These are phyloP conservation scores for Ramichloridium luteum DNA, from an alignment of 2,329 filamentous ascomycete genomes.

Conservation along the genomic window DNA sequence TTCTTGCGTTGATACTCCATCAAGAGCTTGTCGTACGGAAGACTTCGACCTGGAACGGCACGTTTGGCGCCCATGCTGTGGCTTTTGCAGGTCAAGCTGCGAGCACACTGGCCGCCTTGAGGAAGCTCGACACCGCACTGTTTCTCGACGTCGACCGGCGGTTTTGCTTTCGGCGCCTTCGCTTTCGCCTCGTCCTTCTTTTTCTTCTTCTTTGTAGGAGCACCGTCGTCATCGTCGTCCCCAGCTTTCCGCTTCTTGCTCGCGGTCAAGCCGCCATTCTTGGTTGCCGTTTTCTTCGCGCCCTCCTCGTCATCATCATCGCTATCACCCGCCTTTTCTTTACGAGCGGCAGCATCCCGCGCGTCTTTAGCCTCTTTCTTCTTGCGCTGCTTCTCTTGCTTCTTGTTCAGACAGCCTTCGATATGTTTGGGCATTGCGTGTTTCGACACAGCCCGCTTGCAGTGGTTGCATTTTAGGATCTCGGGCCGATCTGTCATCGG, in stretches of 20 bases:
- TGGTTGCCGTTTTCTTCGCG: conserved; percentile 20
- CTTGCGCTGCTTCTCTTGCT: conserved; percentile 53
- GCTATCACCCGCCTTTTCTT: conserved; percentile 29
- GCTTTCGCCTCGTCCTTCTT: conserved; percentile 30
- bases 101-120: conserved; percentile 74
- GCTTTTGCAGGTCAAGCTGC: conserved; percentile 80
- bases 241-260: conserved; percentile 35
- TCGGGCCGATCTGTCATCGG: conserved; percentile 72
- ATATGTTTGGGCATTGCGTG: conserved; percentile 68
- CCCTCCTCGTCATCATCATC: conserved; percentile 28
- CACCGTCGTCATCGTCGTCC: conserved; percentile 54
- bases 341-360: conserved; percentile 37
- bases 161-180: conserved; percentile 72
- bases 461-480: conserved; percentile 76
- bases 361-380: conserved; percentile 52
- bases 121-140: conserved; percentile 79
- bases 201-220: conserved; percentile 78
- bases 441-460: conserved; percentile 75
- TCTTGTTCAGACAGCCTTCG: conserved; percentile 68
- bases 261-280: conserved; percentile 20
- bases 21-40: conserved; percentile 83
- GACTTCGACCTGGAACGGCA: conserved; percentile 67
- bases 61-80: conserved; percentile 90
- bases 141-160: conserved; percentile 81
- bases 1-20: conserved; percentile 72